Base-by-base conservation (phyloP, 805 yeast genomes). In the Pichia nanzhaoensis region DNA sequence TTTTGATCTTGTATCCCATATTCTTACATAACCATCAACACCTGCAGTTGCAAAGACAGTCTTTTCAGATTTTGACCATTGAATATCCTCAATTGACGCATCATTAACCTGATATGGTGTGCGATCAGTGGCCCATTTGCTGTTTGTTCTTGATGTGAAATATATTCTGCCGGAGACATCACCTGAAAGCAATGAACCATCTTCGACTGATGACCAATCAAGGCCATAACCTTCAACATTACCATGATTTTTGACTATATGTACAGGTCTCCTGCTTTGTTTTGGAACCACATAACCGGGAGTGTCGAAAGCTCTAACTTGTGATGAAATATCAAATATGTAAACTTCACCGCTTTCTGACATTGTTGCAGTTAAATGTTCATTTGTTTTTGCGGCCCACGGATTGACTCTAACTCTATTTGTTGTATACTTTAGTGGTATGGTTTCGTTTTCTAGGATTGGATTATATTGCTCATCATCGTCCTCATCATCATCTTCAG, bases 21-120 rank as follows among this genome's bases (percentile, higher is more conserved):
- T 85, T 55, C 96, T 78, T 36, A 91, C 78, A 59, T 77, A 78
- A 7, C 98, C 98, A 60, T 93, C 99, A 47, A 84, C 75, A 14
- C 96, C 97, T 37, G 84, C 91, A 19, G 95, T 78, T n/a, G 97
- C 95, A 62, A 93, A 93, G 27, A 93, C 99, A 0, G 97, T 88
- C 51, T 75, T 76, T 63, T 93, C 98, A 4, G 90, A 78, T 44
- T 83, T 84, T 12, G 96, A 86, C 97, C 98, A 93, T 66, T 93
- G 98, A 47, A 93, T 78, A 61, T 93, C 99, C 67, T 93, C 99
- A 48, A 93, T 83, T n/a, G 93, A 84, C 34, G 84, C 70, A 45
- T 80, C 75, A 20, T 77, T 73, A 50, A 83, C 81, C 47, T 69
- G 72, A 65, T 79, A 93, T 28, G 97, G 86, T 10, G 81, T 77